phyloP scores from a whole-genome alignment of 202 grass and related monocot species.

The Setaria viridis region DNA sequence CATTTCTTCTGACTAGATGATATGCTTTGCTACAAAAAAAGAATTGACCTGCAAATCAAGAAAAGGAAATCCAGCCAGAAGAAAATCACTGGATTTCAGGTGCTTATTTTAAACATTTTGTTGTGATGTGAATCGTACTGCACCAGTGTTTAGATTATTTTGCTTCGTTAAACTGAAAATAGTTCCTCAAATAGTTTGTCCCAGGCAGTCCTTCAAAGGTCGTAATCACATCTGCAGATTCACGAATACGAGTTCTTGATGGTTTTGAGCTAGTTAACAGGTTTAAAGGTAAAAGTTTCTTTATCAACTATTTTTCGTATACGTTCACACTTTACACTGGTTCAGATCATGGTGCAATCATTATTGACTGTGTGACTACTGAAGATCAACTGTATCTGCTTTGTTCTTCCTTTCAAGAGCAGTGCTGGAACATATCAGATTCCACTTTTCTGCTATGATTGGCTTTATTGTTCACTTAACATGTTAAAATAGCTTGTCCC shows the following conservation, averaged over 20 bases:
- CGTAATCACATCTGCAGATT: slow-evolving; percentile 95
- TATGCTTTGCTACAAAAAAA: slow-evolving; percentile 76
- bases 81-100: slow-evolving; percentile 99
- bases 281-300: slow-evolving; percentile 77
- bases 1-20: slow-evolving; percentile 67
- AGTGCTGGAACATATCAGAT: slow-evolving; percentile 34
- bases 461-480: slow-evolving; percentile 33
- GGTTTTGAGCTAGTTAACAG: slow-evolving; percentile 76
- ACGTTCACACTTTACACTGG: slow-evolving; percentile 14
- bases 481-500: slow-evolving; percentile 40
- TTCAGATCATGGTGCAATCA: slow-evolving; percentile 31
- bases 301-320: slow-evolving; percentile 15
- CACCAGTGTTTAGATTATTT: slow-evolving; percentile 30
- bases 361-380: slow-evolving; percentile 25
- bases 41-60: slow-evolving; percentile 82
- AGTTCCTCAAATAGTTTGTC: slow-evolving; percentile 73
- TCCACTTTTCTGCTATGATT: slow-evolving; percentile 38
- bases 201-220: slow-evolving; percentile 91
- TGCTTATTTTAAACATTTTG: slow-evolving; percentile 44
- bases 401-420: slow-evolving; percentile 34
- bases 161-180: slow-evolving; percentile 43
- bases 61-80: slow-evolving; percentile 89
- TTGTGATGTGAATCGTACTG: slow-evolving; percentile 41
- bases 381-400: slow-evolving; percentile 39
- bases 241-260: slow-evolving; percentile 80